Evolutionary conservation across 441 rosid species (phyloP).

Genomic region (Pelargonium myrrhifolium): DNA sequence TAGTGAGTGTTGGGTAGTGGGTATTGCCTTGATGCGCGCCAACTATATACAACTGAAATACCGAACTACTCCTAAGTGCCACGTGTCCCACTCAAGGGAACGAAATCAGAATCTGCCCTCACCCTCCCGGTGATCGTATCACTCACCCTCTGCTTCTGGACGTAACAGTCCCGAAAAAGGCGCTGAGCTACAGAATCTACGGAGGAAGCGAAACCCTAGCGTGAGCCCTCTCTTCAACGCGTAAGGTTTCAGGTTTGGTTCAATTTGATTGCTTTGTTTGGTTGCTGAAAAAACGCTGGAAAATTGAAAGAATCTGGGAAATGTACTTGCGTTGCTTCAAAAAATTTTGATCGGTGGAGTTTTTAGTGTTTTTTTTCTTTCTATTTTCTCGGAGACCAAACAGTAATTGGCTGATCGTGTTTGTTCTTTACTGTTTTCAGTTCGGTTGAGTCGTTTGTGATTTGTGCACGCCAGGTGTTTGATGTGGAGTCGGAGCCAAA

Average conservation of each 20-base stretch:
- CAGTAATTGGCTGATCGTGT: not conserved
- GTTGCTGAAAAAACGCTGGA: slow-evolving; percentile 1
- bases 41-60: not conserved
- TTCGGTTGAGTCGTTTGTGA: not conserved
- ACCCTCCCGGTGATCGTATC: not conserved
- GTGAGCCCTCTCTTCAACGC: not conserved
- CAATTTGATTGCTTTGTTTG: not conserved
- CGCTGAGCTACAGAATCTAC: not conserved
- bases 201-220: not conserved
- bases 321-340: not conserved
- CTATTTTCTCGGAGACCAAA: not conserved
- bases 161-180: not conserved
- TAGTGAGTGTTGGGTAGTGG: no score
- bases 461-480: not conserved
- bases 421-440: not conserved
- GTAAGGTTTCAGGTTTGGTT: not conserved
- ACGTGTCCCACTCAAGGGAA: not conserved
- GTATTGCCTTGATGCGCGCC: not conserved
- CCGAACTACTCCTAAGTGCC: not conserved
- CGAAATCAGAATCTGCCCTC: not conserved
- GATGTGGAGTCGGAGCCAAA: not conserved
- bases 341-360: not conserved
- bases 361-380: not conserved
- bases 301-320: not conserved
- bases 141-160: not conserved